Base-by-base conservation (phyloP, 2,329 filamentous ascomycete species). In the Colletotrichum horii region DNA sequence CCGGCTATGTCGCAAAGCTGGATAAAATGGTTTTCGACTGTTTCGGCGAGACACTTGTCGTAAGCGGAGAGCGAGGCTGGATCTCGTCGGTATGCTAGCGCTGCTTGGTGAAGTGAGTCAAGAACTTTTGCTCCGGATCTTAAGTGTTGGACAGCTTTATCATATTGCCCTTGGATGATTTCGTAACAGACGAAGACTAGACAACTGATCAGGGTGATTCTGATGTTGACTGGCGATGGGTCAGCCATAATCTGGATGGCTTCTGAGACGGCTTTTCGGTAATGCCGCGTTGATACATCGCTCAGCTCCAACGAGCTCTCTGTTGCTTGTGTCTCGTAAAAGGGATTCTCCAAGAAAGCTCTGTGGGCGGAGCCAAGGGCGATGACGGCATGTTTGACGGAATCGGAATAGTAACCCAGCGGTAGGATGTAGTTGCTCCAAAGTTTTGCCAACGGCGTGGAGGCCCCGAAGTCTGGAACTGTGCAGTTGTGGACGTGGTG, bases 351-450 rank as follows among this genome's bases (percentile, higher is more conserved):
- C 11, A 75, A 14, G 43, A 71, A 75, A 1, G 61, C 68, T 16
- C 55, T 61, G 24, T 75, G 72, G 12, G 72, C 72, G 6, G 70
- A 61, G 8, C 72, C 72, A 9, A 75, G 68, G 7, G 72, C 72
- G 30, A 75, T 43, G 30, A 75, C 55, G n/a, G 72, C 72, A 9
- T 75, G 68, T 62, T 72, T 72, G 26, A 75, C 52, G 16, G 72
- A 67, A 8, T 75, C 72, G 19, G 72, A 71, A 55, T 75, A 75
- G 69, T 75, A 67, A 15, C 55, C 62, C 3, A 75, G 55, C 4
- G 72, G 72, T 6, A 75, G 55, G 19, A 75, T 75, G 69, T 62
- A 75, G n/a, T 75, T 75, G 38, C 62, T 67, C 72, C 69, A 75
- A 19, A 75, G 26, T 61, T 66, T 75, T 28, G 72, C 69, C 8